Conservation (phyloP, 192 early-diverging fungal genomes). For the Backusella psychrophila region DNA sequence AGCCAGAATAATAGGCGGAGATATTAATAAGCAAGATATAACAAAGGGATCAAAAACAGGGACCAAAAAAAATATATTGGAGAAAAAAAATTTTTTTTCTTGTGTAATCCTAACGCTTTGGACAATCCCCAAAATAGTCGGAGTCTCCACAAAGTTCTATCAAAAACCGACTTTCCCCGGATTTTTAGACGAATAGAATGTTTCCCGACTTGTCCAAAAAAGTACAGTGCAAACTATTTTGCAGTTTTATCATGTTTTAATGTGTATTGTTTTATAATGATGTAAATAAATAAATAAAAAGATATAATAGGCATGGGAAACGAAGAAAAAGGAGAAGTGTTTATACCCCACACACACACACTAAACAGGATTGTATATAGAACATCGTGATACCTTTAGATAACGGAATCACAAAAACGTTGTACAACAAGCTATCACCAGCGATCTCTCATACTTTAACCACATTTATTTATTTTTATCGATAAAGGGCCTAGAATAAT, state of each 20-base stretch:
- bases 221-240: background rate
- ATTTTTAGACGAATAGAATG: constrained; percentile 2
- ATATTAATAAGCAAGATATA: background rate
- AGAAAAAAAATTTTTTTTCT: background rate
- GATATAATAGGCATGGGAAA: background rate
- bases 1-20: background rate
- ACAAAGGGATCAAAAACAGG: background rate
- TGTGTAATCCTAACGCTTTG: background rate
- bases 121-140: constrained; percentile 1
- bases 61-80: background rate
- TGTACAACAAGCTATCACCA: background rate
- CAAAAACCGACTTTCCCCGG: constrained; percentile 8
- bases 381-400: background rate
- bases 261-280: background rate
- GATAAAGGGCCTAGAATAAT: constrained; percentile 1
- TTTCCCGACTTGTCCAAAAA: background rate
- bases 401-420: background rate
- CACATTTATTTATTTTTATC: background rate
- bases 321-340: background rate
- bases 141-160: background rate
- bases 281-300: background rate
- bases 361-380: background rate
- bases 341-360: constrained; percentile 5
- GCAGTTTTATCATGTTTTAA: background rate
- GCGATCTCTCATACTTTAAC: background rate